Percentiles rank a stretch among this genome's conserved stretches.
phyloP scores from a whole-genome alignment of 129 eudicot genomes.

The Pseudognaphalium luteoalbum region DNA sequence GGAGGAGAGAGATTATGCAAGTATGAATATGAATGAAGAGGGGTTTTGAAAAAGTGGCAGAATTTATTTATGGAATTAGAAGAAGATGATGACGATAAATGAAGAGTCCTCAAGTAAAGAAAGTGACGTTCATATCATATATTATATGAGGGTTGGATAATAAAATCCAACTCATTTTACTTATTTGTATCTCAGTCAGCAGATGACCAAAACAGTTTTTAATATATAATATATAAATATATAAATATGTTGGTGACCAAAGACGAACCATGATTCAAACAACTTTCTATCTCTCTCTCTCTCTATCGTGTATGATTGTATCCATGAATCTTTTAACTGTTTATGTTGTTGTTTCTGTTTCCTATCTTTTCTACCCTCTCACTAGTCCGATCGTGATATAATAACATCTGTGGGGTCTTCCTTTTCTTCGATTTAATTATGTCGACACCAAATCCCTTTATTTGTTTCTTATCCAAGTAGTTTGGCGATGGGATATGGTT shows the following conservation, averaged over 20 bases:
- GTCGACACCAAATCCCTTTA: not conserved
- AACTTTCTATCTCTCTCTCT: too few species aligned
- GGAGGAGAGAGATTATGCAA: not conserved
- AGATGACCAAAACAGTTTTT: not conserved
- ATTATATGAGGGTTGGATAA: not conserved
- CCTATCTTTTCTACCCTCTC: not conserved
- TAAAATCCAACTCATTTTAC: too few species aligned
- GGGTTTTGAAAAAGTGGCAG: slow-evolving; percentile 3
- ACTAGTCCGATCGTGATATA: not conserved
- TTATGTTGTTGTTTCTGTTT: not conserved
- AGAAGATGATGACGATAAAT: slow-evolving; percentile 3
- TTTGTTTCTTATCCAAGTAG: not conserved
- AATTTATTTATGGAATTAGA: slow-evolving; percentile 15
- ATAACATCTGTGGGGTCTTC: not conserved
- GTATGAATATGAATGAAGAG: not conserved
- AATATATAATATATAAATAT: too few species aligned
- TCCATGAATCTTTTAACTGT: too few species aligned
- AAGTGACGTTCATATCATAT: not conserved
- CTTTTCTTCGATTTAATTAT: not conserved
- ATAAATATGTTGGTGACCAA: slow-evolving; percentile 18
- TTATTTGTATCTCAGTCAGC: not conserved
- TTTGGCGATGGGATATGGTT: too few species aligned
- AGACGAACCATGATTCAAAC: not conserved
- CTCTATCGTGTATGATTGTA: too few species aligned
- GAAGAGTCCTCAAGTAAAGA: slow-evolving; percentile 12